Percentiles rank a stretch among this genome's conserved stretches.
These are phyloP conservation scores for Ogataea sp. DNA, from an alignment of 805 yeast genomes.

Conservation along the genomic window DNA sequence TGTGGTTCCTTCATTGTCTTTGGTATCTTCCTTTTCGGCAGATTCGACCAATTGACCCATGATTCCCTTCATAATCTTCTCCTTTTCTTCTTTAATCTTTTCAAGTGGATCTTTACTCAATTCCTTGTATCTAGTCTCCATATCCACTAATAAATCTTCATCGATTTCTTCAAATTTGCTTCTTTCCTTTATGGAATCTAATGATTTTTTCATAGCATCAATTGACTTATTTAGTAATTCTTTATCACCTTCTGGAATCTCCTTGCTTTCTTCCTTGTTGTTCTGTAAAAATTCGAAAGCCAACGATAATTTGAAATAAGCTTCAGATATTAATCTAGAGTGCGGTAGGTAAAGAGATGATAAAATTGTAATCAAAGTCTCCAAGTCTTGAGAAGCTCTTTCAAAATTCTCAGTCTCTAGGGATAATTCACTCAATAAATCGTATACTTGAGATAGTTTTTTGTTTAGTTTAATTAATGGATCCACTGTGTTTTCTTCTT, in stretches of 20 bases:
- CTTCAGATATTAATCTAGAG: conserved; percentile 61
- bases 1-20: background rate
- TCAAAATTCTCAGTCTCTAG: conserved; percentile 81
- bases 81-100: conserved; percentile 40
- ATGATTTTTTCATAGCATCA: conserved; percentile 28
- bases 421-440: conserved; percentile 81
- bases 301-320: conserved; percentile 71
- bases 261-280: conserved; percentile 26
- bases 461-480: conserved; percentile 30
- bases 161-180: conserved; percentile 32
- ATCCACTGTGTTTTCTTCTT: conserved; percentile 15
- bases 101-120: conserved; percentile 43
- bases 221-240: conserved; percentile 49
- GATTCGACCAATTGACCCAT: conserved; percentile 35
- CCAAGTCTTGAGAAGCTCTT: conserved; percentile 69
- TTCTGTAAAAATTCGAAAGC: conserved; percentile 69
- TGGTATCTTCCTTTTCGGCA: conserved; percentile 6
- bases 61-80: conserved; percentile 47
- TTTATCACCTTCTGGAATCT: conserved; percentile 34
- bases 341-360: conserved; percentile 39
- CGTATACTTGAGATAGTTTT: conserved; percentile 67
- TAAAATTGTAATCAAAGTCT: conserved; percentile 47
- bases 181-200: conserved; percentile 36
- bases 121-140: conserved; percentile 48
- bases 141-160: conserved; percentile 42